Percentiles rank a stretch among this genome's conserved stretches.
Conservation (phyloP, 176 grass and related monocot species). For the Hyparrhenia diplandra region DNA sequence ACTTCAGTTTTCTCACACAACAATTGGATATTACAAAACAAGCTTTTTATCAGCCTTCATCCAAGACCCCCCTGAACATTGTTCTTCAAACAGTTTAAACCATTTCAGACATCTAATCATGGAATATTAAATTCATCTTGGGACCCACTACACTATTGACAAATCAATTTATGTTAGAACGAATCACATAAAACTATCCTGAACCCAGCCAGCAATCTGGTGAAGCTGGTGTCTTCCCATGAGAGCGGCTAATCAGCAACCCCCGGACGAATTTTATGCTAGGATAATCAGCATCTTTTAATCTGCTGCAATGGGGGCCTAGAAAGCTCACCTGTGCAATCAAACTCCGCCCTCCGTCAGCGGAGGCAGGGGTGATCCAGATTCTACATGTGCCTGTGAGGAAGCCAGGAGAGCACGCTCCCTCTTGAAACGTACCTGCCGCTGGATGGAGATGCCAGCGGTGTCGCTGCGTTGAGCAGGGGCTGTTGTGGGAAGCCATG, state of each 20-base stretch:
- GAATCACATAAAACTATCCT: neutral
- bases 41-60: neutral
- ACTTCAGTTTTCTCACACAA: neutral
- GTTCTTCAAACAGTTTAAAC: neutral
- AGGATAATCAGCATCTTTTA: neutral
- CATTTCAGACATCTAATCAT: neutral
- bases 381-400: neutral
- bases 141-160: neutral
- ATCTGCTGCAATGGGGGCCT: neutral
- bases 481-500: neutral
- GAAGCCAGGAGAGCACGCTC: conserved; percentile 45
- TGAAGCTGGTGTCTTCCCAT: neutral
- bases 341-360: neutral
- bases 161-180: neutral
- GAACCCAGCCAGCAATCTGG: neutral
- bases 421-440: conserved; percentile 82
- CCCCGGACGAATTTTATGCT: neutral
- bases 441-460: neutral
- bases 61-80: neutral
- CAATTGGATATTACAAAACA: neutral
- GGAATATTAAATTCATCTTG: neutral
- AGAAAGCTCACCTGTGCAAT: neutral
- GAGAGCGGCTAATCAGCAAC: neutral
- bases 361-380: neutral
- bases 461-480: neutral